Evolutionary conservation across 2,329 filamentous ascomycete species (phyloP).

Genomic region (Cladosporium sp.): DNA sequence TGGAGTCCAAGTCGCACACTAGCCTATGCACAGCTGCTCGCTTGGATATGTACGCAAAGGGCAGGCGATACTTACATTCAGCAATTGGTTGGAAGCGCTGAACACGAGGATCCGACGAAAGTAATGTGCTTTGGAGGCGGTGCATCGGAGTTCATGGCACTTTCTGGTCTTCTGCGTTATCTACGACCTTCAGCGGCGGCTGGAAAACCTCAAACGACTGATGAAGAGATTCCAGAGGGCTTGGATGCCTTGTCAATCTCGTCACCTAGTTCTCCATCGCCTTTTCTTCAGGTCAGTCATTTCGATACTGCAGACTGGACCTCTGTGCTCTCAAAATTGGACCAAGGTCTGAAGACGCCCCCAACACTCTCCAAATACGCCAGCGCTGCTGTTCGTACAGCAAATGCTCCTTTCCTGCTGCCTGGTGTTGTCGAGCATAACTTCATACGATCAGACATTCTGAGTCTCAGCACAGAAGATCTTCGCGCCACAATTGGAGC

Average conservation of each 20-base stretch:
- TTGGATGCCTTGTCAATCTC: constrained; percentile 3
- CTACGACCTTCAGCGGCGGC: constrained; percentile 14
- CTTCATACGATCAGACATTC: constrained; percentile 55
- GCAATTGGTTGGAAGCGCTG: background rate
- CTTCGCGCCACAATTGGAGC: constrained; percentile 28
- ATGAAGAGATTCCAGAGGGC: constrained; percentile 61
- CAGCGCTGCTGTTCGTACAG: constrained; percentile 45
- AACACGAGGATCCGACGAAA: constrained; percentile 28
- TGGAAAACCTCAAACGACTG: constrained; percentile 20
- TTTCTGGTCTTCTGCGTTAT: constrained; percentile 52
- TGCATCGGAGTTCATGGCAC: constrained; percentile 66
- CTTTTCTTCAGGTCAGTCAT: constrained; percentile 1
- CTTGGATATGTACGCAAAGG: constrained; percentile 35
- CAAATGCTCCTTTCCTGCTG: constrained; percentile 41
- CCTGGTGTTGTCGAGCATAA: constrained; percentile 36
- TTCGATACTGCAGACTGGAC: constrained; percentile 65
- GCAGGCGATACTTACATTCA: constrained; percentile 2
- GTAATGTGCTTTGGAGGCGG: constrained; percentile 64
- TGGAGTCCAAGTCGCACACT: constrained; percentile 89
- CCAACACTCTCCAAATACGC: constrained; percentile 50
- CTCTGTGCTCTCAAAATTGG: constrained; percentile 60
- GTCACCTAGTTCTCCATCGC: background rate
- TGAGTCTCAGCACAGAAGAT: constrained; percentile 42
- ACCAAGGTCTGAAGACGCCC: constrained; percentile 55
- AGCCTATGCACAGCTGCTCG: constrained; percentile 69